phyloP scores from a whole-genome alignment of 2,329 filamentous ascomycete species.

The Cercospora janseana region DNA sequence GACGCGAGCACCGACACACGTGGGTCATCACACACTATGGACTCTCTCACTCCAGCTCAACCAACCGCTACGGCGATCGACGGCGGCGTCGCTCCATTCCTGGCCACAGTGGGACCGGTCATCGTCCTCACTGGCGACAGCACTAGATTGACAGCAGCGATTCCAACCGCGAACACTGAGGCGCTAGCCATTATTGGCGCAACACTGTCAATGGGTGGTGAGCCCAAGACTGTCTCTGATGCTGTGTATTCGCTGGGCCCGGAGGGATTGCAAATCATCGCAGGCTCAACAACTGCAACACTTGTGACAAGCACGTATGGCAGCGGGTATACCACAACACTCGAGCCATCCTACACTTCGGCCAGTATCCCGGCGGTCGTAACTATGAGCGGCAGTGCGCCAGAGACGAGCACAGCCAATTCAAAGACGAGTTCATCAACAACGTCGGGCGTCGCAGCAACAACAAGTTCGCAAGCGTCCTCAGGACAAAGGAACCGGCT shows the following conservation, averaged over 20 bases:
- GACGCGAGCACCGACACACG: background rate
- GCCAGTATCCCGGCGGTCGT: background rate
- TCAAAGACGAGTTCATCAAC: background rate
- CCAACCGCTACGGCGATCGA: slow-evolving; percentile 7
- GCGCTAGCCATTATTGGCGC: slow-evolving; percentile 10
- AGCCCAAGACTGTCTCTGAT: slow-evolving; percentile 1
- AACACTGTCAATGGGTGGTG: background rate
- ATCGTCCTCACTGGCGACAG: slow-evolving; percentile 12
- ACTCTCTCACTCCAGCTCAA: slow-evolving; percentile 1
- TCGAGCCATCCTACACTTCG: background rate
- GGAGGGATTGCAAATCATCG: slow-evolving; percentile 7
- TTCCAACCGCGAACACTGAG: slow-evolving; percentile 8
- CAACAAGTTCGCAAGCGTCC: slow-evolving; percentile 7
- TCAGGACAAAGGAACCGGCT: slow-evolving; percentile 6
- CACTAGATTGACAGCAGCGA: slow-evolving; percentile 10
- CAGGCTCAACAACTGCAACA: background rate
- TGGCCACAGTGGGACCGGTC: slow-evolving; percentile 7
- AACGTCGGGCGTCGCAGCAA: background rate
- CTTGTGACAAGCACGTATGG: slow-evolving; percentile 8
- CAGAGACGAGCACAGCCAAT: background rate
- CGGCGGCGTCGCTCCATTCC: slow-evolving; percentile 8
- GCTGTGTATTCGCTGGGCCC: slow-evolving; percentile 8
- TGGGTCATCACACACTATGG: background rate
- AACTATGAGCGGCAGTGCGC: slow-evolving; percentile 6
- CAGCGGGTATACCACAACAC: slow-evolving; percentile 5